Base-by-base conservation (phyloP, 192 early-diverging fungal genomes). In the Dimargaris xerosporica region DNA sequence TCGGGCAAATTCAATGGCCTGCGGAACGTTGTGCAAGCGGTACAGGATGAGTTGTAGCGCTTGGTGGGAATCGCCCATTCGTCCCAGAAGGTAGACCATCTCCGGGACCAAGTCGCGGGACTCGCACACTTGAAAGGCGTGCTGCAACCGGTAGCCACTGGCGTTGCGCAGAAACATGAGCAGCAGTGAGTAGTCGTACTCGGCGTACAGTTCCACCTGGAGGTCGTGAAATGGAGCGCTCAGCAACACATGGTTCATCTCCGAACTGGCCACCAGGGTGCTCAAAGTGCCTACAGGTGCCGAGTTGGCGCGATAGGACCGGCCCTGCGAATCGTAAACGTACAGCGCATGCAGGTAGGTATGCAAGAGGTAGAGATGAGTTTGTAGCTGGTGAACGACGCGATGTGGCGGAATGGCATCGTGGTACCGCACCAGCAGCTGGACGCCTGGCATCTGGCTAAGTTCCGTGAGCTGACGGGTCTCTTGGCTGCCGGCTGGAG, bases 1-100 rank as follows among this genome's bases (percentile, higher is more conserved):
- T 72, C 92, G 91, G 5, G 92, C 91, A 81, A 99, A 99, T 63
- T 95, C 92, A 66, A 99, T 99, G 0, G 96, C 96, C 75, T 87
- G 66, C 51, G 90, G 84, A 25, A 99, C 93, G 74, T 99, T 88
- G 39, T 83, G 78, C 15, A 99, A 71, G 51, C 86, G 77, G 23
- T 89, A 82, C 59, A 99, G 97, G 54, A 99, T 96, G 48, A 99
- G 76, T 79, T 85, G 84, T 44, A 99, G 73, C 0, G 96, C 94
- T 47, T 83, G 76, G 64, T 93, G 86, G 68, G 93, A 96, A 62
- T 99, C 83, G 51, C 96, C 96, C 93, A 97, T 94, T 16, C 96
- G 90, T 11, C 96, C 94, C 52, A 97, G 74, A 41, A 99, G 71
- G 68, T 85, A 97, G 0, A 99, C 92, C 94, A 97, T 99, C 67